A percentile compares a stretch with the other conserved stretches of the same genome.
These are phyloP conservation scores for Papilionanthe hybrid DNA, from an alignment of 116 monocot species.

Conservation along the genomic window DNA sequence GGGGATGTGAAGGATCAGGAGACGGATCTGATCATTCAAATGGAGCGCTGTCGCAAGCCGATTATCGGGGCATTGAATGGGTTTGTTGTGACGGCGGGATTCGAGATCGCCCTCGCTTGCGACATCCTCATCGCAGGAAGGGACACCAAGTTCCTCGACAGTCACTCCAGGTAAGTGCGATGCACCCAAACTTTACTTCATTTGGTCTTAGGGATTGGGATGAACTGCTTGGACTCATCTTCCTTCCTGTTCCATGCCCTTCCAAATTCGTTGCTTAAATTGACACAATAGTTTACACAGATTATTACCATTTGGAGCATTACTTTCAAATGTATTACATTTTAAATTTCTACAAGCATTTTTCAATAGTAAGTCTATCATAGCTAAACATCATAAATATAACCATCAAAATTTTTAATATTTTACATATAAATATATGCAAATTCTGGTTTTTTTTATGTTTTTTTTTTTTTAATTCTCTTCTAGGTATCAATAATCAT, in stretches of 20 bases:
- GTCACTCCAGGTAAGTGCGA: conserved; percentile 48
- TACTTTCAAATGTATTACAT: too few relatives aligned
- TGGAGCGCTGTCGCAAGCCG: conserved; percentile 85
- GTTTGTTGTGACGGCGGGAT: conserved; percentile 85
- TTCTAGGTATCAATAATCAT: too few relatives aligned
- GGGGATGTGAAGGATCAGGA: conserved; percentile 76
- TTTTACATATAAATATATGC: too few relatives aligned
- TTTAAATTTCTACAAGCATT: too few relatives aligned
- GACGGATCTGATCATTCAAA: conserved; percentile 54
- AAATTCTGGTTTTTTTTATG: too few relatives aligned
- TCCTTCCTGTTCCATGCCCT: not conserved
- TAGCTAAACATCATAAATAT: too few relatives aligned
- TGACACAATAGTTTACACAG: too few relatives aligned
- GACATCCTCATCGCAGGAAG: conserved; percentile 73
- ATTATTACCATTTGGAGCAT: too few relatives aligned
- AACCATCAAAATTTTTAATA: too few relatives aligned
- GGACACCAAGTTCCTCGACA: conserved; percentile 83
- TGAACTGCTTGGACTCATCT: not conserved
- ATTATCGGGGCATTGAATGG: conserved; percentile 73
- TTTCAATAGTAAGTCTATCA: too few relatives aligned
- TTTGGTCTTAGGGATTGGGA: not conserved
- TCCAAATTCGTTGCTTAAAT: too few relatives aligned
- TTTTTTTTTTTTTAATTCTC: too few relatives aligned
- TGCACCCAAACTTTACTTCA: not conserved
- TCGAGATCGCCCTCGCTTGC: conserved; percentile 92